These are phyloP conservation scores for Cyberlindnera sargentensis DNA, from an alignment of 805 yeast genomes.

Conservation along the genomic window DNA sequence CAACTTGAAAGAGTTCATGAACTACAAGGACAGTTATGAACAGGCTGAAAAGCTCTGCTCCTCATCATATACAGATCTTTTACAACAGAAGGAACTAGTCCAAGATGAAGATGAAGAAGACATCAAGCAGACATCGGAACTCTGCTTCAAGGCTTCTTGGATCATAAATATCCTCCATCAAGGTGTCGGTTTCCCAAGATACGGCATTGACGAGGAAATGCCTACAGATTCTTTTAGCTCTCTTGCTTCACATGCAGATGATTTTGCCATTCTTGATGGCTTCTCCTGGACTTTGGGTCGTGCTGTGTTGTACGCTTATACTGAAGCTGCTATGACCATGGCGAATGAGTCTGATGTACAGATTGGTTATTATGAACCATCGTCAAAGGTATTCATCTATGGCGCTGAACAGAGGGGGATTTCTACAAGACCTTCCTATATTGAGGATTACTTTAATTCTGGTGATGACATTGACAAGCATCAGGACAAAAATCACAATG, in stretches of 20 bases:
- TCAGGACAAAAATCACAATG: conserved; percentile 25
- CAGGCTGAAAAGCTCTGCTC: conserved; percentile 43
- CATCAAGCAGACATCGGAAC: conserved; percentile 39
- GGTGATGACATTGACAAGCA: conserved; percentile 20
- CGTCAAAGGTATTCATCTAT: conserved; percentile 37
- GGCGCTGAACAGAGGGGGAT: conserved; percentile 48
- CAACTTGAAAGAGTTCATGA: conserved; percentile 41
- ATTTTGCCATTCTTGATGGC: conserved; percentile 37
- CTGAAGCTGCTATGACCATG: conserved; percentile 31
- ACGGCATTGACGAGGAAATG: conserved; percentile 32
- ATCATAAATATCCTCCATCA: conserved; percentile 48
- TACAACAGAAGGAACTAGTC: conserved; percentile 4
- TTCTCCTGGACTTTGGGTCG: conserved; percentile 54
- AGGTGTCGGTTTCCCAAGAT: conserved; percentile 53
- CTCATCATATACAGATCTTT: conserved; percentile 10
- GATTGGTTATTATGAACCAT: conserved; percentile 43
- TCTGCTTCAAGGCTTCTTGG: conserved; percentile 61
- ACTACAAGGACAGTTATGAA: conserved; percentile 31
- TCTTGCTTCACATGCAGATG: conserved; percentile 11
- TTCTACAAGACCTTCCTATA: conserved; percentile 36
- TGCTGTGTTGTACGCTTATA: conserved; percentile 55
- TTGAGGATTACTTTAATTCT: conserved; percentile 15
- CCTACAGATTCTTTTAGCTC: no score
- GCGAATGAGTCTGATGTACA: conserved; percentile 12
- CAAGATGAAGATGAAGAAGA: conserved; percentile 28